Conservation (phyloP, 371 early-diverging fungal species). For the Mucor piriformis region DNA sequence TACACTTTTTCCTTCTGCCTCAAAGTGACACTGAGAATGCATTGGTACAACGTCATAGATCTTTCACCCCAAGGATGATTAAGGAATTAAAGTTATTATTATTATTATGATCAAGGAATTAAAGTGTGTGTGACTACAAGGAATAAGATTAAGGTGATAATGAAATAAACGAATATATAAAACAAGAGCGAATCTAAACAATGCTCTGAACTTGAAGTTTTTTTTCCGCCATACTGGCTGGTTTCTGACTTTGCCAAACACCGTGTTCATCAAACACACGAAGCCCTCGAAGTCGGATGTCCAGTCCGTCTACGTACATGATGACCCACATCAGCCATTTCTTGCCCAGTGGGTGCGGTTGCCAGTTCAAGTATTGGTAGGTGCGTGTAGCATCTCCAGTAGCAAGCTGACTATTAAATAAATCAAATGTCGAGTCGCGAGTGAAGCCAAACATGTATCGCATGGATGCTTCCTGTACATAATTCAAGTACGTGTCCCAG, state of each 20-base stretch:
- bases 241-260: slow-evolving; percentile 14
- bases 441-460: slow-evolving; percentile 36
- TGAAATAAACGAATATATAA: slow-evolving; percentile 12
- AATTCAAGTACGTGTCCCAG: slow-evolving; percentile 40
- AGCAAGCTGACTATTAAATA: slow-evolving; percentile 29
- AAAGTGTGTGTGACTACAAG: not conserved
- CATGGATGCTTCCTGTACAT: slow-evolving; percentile 35
- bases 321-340: slow-evolving; percentile 36
- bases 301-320: slow-evolving; percentile 43
- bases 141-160: slow-evolving; percentile 7
- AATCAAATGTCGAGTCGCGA: slow-evolving; percentile 25
- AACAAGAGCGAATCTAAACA: slow-evolving; percentile 11
- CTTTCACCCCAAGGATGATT: too few relatives aligned
- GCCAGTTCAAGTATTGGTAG: slow-evolving; percentile 38
- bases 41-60: too few relatives aligned
- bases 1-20: too few relatives aligned
- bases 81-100: too few relatives aligned
- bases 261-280: slow-evolving; percentile 37
- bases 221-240: slow-evolving; percentile 14
- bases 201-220: not conserved
- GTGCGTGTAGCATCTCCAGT: slow-evolving; percentile 19
- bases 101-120: slow-evolving; percentile 1
- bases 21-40: too few relatives aligned
- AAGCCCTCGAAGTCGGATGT: slow-evolving; percentile 38
- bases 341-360: slow-evolving; percentile 34